phyloP scores from a whole-genome alignment of 768 basidiomycete genomes.

The Serendipita vermifera region DNA sequence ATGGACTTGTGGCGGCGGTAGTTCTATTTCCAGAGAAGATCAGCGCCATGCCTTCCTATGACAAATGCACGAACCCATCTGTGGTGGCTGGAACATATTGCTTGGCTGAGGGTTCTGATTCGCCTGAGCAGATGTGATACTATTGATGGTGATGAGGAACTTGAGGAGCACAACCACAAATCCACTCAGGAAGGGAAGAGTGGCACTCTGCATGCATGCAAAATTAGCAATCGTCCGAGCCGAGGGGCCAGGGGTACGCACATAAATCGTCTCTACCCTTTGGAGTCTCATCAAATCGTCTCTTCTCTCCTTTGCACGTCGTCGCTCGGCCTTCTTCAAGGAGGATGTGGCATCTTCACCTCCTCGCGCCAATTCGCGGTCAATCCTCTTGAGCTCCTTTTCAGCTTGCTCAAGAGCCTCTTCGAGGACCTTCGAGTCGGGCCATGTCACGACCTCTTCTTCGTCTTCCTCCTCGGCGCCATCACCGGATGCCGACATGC shows the following conservation, averaged over 20 bases:
- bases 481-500: constrained; percentile 11
- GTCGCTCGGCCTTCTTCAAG: constrained; percentile 30
- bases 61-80: background rate
- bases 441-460: background rate
- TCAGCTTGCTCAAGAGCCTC: constrained; percentile 35
- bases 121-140: background rate
- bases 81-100: background rate
- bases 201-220: constrained; percentile 45
- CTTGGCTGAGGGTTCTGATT: background rate
- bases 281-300: constrained; percentile 80
- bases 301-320: constrained; percentile 51
- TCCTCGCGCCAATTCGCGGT: constrained; percentile 6
- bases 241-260: constrained; percentile 28
- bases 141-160: constrained; percentile 64
- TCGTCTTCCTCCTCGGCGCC: constrained; percentile 16
- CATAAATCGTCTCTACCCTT: constrained; percentile 87
- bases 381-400: constrained; percentile 24
- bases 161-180: constrained; percentile 93
- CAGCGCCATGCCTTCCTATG: background rate
- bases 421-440: constrained; percentile 18
- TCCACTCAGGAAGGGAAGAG: constrained; percentile 70
- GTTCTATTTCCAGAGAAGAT: constrained; percentile 10
- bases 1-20: constrained; percentile 38
- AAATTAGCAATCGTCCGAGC: constrained; percentile 9
- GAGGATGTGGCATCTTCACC: constrained; percentile 1